Evolutionary conservation across 2,329 filamentous ascomycete genomes (phyloP).

Genomic region (Calonectria hawksworthii): DNA sequence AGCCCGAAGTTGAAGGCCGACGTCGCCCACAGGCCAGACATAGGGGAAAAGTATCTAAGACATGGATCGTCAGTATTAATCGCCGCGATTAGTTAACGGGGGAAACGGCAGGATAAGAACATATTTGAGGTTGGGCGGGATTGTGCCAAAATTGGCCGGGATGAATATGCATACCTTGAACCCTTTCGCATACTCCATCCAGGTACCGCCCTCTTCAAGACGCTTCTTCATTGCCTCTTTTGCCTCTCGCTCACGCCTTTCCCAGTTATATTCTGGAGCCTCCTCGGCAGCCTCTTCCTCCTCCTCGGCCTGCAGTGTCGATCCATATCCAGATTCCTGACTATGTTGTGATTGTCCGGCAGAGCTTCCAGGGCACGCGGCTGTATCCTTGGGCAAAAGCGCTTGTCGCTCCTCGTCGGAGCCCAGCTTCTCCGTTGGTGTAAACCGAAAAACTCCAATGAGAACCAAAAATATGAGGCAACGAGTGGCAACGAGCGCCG

Average conservation of each 20-base stretch:
- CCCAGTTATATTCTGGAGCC: constrained; percentile 67
- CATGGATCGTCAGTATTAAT: background rate
- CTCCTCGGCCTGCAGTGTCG: constrained; percentile 54
- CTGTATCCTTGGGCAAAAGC: constrained; percentile 59
- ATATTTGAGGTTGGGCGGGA: background rate
- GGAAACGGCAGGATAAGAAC: background rate
- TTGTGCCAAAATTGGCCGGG: background rate
- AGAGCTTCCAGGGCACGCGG: constrained; percentile 40
- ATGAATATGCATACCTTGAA: constrained; percentile 66
- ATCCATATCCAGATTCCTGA: constrained; percentile 56
- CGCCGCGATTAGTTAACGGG: background rate
- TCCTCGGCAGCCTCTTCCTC: constrained; percentile 55
- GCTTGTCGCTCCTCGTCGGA: constrained; percentile 72
- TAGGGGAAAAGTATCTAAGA: constrained; percentile 81
- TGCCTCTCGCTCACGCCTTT: constrained; percentile 64
- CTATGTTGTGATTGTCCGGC: constrained; percentile 33
- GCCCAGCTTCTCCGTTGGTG: constrained; percentile 38
- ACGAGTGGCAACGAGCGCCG: constrained; percentile 34
- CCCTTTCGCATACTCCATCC: constrained; percentile 81
- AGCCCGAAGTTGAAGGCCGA: constrained; percentile 76
- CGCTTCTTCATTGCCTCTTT: constrained; percentile 75
- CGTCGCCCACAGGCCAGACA: constrained; percentile 80
- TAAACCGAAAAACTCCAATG: constrained; percentile 28
- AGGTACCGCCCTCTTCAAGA: constrained; percentile 81
- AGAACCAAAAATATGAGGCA: constrained; percentile 38